These are phyloP conservation scores for Eucalyptus leucophloia DNA, from an alignment of 345 rosid genomes.

Conservation along the genomic window DNA sequence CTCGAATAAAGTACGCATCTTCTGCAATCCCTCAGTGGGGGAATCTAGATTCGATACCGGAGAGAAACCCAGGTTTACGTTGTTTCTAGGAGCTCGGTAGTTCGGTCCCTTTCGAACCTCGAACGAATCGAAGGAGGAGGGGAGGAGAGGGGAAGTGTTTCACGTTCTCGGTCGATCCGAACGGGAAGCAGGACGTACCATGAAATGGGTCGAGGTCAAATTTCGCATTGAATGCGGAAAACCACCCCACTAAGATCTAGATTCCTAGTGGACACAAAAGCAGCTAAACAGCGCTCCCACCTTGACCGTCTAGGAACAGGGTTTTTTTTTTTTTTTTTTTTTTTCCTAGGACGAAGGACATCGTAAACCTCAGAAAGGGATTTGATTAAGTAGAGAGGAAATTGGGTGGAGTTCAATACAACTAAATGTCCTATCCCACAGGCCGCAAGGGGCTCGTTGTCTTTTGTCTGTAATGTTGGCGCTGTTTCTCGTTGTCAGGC, in stretches of 20 bases:
- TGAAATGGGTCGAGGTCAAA: neutral
- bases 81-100: neutral
- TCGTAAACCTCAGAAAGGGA: neutral
- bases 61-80: neutral
- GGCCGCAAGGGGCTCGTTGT: neutral
- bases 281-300: neutral
- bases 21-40: neutral
- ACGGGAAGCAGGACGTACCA: neutral
- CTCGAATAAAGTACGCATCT: neutral
- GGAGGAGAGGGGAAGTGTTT: neutral
- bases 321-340: neutral
- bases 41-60: neutral
- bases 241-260: neutral
- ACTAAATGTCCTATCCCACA: neutral
- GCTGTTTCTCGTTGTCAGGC: neutral
- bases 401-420: too few species aligned
- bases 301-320: constrained; percentile 15
- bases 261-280: neutral
- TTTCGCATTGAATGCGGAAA: neutral
- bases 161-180: neutral
- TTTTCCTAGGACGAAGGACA: neutral
- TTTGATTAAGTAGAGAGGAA: neutral
- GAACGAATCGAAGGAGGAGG: neutral
- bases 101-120: neutral
- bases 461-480: neutral